Conservation (phyloP, 1,284 basidiomycete genomes). For the Rhodotorula sp. region DNA sequence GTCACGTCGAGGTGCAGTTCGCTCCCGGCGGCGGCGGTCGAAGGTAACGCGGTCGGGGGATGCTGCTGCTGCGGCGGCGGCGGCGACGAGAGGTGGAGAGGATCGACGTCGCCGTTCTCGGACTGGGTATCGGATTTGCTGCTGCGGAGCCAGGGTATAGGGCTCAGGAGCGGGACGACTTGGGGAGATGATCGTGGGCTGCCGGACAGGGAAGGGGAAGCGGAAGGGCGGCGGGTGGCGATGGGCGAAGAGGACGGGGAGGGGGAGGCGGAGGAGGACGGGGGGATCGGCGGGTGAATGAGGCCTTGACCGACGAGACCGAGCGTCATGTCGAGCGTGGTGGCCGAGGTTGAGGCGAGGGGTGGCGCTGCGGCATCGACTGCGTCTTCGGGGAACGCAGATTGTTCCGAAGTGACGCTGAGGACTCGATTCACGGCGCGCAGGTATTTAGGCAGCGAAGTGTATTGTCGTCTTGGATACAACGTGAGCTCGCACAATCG, state of each 20-base stretch:
- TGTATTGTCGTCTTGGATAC: constrained; percentile 70
- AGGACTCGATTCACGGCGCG: constrained; percentile 82
- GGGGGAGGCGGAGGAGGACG: constrained; percentile 5
- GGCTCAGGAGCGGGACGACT: constrained; percentile 38
- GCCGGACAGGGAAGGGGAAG: constrained; percentile 9
- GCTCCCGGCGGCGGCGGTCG: neutral
- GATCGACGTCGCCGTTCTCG: constrained; percentile 11
- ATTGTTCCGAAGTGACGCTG: constrained; percentile 68
- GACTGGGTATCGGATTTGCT: neutral
- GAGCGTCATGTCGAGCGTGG: constrained; percentile 20
- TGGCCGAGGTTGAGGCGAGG: constrained; percentile 21
- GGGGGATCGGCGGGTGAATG: constrained; percentile 10
- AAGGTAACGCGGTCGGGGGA: neutral
- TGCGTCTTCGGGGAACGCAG: constrained; percentile 31
- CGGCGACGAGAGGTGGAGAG: constrained; percentile 9
- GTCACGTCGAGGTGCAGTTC: neutral
- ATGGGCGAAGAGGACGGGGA: neutral
- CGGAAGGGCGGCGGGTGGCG: constrained; percentile 5
- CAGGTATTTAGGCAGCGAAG: constrained; percentile 79
- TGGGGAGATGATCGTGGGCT: constrained; percentile 21
- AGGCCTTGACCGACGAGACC: constrained; percentile 20
- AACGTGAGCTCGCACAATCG: constrained; percentile 82
- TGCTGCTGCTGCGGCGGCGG: neutral
- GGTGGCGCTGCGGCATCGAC: constrained; percentile 9
- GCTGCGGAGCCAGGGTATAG: constrained; percentile 38